These are phyloP conservation scores for Phytophthora pini DNA, from an alignment of 352 stramenopile species.

Conservation along the genomic window DNA sequence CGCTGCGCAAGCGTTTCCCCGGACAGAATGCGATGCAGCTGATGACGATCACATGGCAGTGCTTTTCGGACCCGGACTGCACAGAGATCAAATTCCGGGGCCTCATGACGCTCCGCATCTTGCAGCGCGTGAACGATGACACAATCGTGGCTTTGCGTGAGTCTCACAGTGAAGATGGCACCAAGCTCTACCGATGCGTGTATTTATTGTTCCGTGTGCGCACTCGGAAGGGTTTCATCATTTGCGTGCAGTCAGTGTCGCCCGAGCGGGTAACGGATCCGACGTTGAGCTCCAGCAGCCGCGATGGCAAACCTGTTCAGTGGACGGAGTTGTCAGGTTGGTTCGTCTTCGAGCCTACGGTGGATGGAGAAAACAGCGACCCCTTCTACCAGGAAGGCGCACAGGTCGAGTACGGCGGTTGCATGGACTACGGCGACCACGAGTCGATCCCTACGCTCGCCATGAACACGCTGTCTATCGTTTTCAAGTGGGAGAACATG, in stretches of 20 bases:
- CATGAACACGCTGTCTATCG: constrained; percentile 74
- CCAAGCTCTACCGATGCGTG: constrained; percentile 66
- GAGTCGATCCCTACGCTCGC: constrained; percentile 53
- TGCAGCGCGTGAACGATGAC: constrained; percentile 79
- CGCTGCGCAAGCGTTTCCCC: constrained; percentile 63
- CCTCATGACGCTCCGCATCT: constrained; percentile 60
- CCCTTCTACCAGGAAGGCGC: constrained; percentile 48
- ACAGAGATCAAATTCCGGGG: constrained; percentile 66
- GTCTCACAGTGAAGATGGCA: constrained; percentile 44
- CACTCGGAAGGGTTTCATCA: constrained; percentile 66
- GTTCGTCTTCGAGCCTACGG: constrained; percentile 69
- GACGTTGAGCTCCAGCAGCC: constrained; percentile 27
- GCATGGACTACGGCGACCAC: constrained; percentile 65
- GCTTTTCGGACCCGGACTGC: constrained; percentile 69
- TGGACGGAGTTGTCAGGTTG: constrained; percentile 76
- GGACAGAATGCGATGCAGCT: constrained; percentile 46
- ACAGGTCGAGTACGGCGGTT: constrained; percentile 74
- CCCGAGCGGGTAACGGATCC: constrained; percentile 39
- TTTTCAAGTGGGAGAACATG: constrained; percentile 68
- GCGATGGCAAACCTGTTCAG: constrained; percentile 55
- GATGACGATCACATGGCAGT: constrained; percentile 74
- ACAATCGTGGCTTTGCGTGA: constrained; percentile 74
- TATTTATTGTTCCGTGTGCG: constrained; percentile 80
- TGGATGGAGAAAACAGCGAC: constrained; percentile 3
- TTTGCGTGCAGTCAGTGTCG: constrained; percentile 67